Conservation (phyloP, 805 yeast genomes). For the Ogataea populi-albae region DNA sequence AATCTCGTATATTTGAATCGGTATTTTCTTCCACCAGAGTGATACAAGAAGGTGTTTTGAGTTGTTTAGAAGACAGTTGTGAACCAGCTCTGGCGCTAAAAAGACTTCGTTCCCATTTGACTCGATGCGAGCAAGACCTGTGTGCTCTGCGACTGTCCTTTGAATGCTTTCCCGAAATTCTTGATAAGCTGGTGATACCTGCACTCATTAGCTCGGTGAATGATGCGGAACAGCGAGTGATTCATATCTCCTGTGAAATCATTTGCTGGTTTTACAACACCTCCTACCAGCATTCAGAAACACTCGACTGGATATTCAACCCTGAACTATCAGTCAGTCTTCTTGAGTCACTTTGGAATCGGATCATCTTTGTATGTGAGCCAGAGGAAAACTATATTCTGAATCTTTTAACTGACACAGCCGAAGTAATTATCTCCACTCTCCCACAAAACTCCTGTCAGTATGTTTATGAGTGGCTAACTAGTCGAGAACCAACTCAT, state of each 20-base stretch:
- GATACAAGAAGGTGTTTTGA: too few relatives aligned
- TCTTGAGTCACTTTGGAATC: constrained; percentile 14
- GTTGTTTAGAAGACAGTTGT: too few relatives aligned
- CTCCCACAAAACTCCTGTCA: constrained; percentile 5
- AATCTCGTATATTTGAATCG: too few relatives aligned
- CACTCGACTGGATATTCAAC: constrained; percentile 6
- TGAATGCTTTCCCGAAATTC: constrained; percentile 10
- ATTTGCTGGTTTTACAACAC: constrained; percentile 18
- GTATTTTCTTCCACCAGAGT: too few relatives aligned
- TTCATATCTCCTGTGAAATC: constrained; percentile 12
- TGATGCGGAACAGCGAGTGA: not conserved
- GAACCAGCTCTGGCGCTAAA: constrained; percentile 7
- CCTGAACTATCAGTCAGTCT: constrained; percentile 11
- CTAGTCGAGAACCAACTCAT: constrained; percentile 10
- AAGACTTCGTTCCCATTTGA: constrained; percentile 9
- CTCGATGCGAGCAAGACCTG: constrained; percentile 11
- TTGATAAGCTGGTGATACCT: constrained; percentile 18
- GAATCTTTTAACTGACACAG: constrained; percentile 6
- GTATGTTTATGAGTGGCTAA: constrained; percentile 14
- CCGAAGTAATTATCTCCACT: constrained; percentile 13
- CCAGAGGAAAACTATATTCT: constrained; percentile 2
- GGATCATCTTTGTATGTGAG: constrained; percentile 5
- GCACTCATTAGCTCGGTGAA: constrained; percentile 9
- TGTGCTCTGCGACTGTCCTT: constrained; percentile 12
- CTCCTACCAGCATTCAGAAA: constrained; percentile 5